A percentile compares a stretch with the other conserved stretches of the same genome.
Conservation (phyloP, 2,329 filamentous ascomycete genomes). For the Aureobasidium sp. region DNA sequence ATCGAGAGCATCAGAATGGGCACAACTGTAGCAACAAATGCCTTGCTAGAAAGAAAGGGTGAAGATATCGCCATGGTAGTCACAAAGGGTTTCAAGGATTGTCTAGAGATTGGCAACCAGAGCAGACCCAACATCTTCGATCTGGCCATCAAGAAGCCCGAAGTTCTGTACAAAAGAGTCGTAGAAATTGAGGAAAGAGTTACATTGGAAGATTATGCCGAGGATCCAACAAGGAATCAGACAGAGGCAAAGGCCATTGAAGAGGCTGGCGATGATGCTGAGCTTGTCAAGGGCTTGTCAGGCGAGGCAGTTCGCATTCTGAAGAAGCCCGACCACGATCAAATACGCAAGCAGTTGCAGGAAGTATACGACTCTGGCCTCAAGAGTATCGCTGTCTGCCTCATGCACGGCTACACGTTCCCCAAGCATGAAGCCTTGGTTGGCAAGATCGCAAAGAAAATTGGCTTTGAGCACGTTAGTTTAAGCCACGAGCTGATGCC, state of each 20-base stretch:
- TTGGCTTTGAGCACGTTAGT: slow-evolving; percentile 78
- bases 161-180: slow-evolving; percentile 76
- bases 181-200: slow-evolving; percentile 89
- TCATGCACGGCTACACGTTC: slow-evolving; percentile 91
- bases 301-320: slow-evolving; percentile 69
- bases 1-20: slow-evolving; percentile 95
- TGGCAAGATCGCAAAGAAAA: slow-evolving; percentile 66
- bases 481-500: slow-evolving; percentile 74
- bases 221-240: slow-evolving; percentile 64
- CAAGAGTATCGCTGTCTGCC: slow-evolving; percentile 75
- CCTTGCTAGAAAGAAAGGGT: slow-evolving; percentile 80
- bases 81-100: slow-evolving; percentile 82
- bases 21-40: slow-evolving; percentile 90
- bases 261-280: slow-evolving; percentile 38
- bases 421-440: slow-evolving; percentile 76
- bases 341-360: slow-evolving; percentile 56
- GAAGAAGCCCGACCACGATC: slow-evolving; percentile 51
- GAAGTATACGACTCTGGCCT: slow-evolving; percentile 64
- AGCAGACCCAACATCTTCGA: slow-evolving; percentile 86
- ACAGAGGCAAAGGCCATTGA: slow-evolving; percentile 50
- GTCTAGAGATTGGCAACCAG: slow-evolving; percentile 84
- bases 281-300: slow-evolving; percentile 63
- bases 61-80: slow-evolving; percentile 83
- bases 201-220: slow-evolving; percentile 84
- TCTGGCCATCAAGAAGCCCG: slow-evolving; percentile 76